Evolutionary conservation across 2,329 filamentous ascomycete species (phyloP).

Genomic region (Sporothrix brasiliensis): DNA sequence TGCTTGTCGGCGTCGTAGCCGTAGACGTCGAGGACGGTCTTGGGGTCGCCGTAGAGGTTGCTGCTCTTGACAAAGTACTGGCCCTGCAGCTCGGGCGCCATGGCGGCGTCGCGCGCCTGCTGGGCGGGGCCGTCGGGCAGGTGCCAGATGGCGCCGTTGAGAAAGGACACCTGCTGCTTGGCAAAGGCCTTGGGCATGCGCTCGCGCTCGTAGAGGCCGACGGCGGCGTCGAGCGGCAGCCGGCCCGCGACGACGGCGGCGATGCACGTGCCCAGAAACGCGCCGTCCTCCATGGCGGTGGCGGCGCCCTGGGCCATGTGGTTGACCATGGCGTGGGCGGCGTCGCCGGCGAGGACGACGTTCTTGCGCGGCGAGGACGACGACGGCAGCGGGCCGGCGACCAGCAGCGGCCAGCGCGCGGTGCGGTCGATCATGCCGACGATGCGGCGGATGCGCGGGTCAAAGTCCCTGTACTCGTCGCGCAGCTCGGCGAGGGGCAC

Average conservation of each 20-base stretch:
- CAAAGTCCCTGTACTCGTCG: slow-evolving; percentile 49
- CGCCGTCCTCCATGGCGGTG: slow-evolving; percentile 50
- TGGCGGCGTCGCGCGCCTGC: slow-evolving; percentile 47
- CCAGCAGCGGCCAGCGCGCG: slow-evolving; percentile 49
- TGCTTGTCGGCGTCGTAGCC: slow-evolving; percentile 50
- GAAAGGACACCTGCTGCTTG: slow-evolving; percentile 50
- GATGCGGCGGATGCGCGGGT: slow-evolving; percentile 48
- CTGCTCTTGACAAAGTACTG: slow-evolving; percentile 45
- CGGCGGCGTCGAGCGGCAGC: slow-evolving; percentile 42
- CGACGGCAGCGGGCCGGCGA: slow-evolving; percentile 46
- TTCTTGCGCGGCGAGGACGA: slow-evolving; percentile 38
- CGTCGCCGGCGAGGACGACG: slow-evolving; percentile 50
- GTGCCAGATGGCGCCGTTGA: slow-evolving; percentile 54
- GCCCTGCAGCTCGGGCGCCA: slow-evolving; percentile 48
- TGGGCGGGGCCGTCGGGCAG: slow-evolving; percentile 49
- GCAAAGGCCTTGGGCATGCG: slow-evolving; percentile 42
- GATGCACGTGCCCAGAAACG: slow-evolving; percentile 42
- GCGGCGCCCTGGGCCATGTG: slow-evolving; percentile 51
- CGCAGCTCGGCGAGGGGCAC: slow-evolving; percentile 49
- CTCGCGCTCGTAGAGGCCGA: slow-evolving; percentile 45
- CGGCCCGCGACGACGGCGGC: slow-evolving; percentile 43
- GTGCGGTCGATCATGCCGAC: slow-evolving; percentile 47
- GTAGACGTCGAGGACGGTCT: slow-evolving; percentile 52
- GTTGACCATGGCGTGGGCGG: slow-evolving; percentile 47
- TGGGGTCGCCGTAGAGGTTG: slow-evolving; percentile 54